Conservation (phyloP, 495 filamentous ascomycete species). For the Filosporella fistucella region DNA sequence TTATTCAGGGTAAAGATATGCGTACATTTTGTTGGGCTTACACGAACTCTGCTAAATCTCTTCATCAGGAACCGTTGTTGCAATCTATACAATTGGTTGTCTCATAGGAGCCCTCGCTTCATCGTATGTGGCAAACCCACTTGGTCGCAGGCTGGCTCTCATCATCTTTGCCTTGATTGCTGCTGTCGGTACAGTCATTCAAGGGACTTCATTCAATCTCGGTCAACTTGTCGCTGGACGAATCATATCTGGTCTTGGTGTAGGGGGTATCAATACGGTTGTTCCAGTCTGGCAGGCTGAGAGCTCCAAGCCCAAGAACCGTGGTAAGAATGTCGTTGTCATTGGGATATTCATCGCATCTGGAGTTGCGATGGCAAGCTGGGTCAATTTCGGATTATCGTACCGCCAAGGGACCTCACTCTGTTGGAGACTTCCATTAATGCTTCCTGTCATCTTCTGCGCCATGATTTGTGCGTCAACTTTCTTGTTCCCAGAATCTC, state of each 20-base stretch:
- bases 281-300: slow-evolving; percentile 20
- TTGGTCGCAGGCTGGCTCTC: slow-evolving; percentile 22
- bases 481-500: no score
- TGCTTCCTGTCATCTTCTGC: no score
- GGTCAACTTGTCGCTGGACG: slow-evolving; percentile 46
- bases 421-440: no score
- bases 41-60: no score
- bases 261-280: slow-evolving; percentile 28
- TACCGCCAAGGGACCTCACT: slow-evolving; percentile 6
- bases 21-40: no score
- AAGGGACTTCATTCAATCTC: slow-evolving; percentile 39
- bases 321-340: slow-evolving; percentile 13
- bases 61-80: slow-evolving; percentile 28
- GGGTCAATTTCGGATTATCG: slow-evolving; percentile 40
- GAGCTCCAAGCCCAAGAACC: neutral
- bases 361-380: slow-evolving; percentile 24
- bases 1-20: no score
- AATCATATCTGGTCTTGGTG: slow-evolving; percentile 48
- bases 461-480: no score
- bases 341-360: slow-evolving; percentile 21
- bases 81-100: slow-evolving; percentile 49
- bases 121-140: slow-evolving; percentile 35
- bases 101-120: slow-evolving; percentile 42
- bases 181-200: slow-evolving; percentile 27
- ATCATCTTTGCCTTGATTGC: slow-evolving; percentile 20